Percentiles rank a stretch among this genome's conserved stretches.
phyloP scores from a whole-genome alignment of 176 grass and related monocot species.

The Triticum monococcum region DNA sequence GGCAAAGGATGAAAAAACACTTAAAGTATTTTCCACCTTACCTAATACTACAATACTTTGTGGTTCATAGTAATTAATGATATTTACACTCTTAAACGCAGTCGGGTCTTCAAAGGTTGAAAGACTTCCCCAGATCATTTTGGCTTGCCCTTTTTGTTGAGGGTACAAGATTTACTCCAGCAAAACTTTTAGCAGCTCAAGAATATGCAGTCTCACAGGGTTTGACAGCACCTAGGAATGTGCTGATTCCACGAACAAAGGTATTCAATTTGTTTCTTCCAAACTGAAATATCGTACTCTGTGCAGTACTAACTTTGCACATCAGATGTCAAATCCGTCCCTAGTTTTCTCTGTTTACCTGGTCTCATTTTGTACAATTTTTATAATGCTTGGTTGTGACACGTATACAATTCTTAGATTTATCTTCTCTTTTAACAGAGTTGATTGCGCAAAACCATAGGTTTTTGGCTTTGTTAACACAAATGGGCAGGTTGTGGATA shows the following conservation, averaged over 20 bases:
- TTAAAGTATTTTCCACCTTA: slow-evolving; percentile 16
- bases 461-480: not conserved
- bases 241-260: slow-evolving; percentile 96
- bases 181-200: slow-evolving; percentile 59
- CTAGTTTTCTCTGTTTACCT: not conserved
- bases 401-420: not conserved
- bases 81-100: slow-evolving; percentile 19
- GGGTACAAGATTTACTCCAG: slow-evolving; percentile 24
- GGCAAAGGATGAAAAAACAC: slow-evolving; percentile 26
- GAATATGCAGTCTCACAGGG: slow-evolving; percentile 87
- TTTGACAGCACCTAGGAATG: slow-evolving; percentile 74
- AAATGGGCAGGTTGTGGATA: not conserved
- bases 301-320: not conserved
- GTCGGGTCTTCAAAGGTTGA: slow-evolving; percentile 75
- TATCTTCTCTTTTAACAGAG: not conserved
- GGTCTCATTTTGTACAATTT: not conserved
- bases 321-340: not conserved
- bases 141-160: slow-evolving; percentile 92
- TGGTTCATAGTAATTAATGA: slow-evolving; percentile 7
- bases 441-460: not conserved
- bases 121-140: slow-evolving; percentile 90
- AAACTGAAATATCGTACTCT: not conserved
- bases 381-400: not conserved
- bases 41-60: slow-evolving; percentile 1
- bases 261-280: slow-evolving; percentile 29